Percentiles rank a stretch among this genome's conserved stretches.
Conservation (phyloP, 139 green algal genomes). For the Chlamydomonas sp. region DNA sequence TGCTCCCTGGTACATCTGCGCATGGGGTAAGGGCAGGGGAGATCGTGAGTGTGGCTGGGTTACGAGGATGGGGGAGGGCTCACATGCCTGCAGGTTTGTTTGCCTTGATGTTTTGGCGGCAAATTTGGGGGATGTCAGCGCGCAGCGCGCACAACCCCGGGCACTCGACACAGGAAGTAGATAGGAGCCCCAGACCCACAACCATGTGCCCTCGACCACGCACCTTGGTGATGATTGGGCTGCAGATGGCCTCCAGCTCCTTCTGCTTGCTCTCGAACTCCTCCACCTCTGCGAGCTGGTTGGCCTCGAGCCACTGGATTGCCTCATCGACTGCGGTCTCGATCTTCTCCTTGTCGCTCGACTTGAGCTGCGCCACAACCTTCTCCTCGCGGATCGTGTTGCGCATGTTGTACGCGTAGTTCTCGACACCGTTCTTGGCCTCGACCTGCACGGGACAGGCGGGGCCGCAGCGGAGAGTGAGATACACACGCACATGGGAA, state of each 20-base stretch:
- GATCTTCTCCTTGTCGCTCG: slow-evolving; percentile 60
- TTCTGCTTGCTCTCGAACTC: slow-evolving; percentile 89
- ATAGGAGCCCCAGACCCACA: neutral
- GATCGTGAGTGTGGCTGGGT: too few species aligned
- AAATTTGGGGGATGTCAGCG: neutral
- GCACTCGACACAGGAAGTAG: neutral
- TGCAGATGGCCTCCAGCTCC: slow-evolving; percentile 87
- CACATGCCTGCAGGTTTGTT: too few species aligned
- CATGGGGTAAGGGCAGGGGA: too few species aligned
- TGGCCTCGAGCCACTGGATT: slow-evolving; percentile 84
- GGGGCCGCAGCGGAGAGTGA: neutral
- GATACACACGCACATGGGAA: too few species aligned
- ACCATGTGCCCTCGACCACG: slow-evolving; percentile 43
- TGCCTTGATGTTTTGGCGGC: neutral
- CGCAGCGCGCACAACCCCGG: neutral
- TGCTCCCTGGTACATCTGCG: slow-evolving; percentile 11
- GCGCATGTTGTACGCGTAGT: slow-evolving; percentile 88
- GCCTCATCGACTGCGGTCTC: slow-evolving; percentile 77
- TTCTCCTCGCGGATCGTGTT: slow-evolving; percentile 93
- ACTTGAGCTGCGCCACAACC: slow-evolving; percentile 11
- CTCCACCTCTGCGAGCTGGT: slow-evolving; percentile 90
- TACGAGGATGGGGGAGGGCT: too few species aligned
- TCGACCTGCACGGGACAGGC: slow-evolving; percentile 55
- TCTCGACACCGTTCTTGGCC: slow-evolving; percentile 91
- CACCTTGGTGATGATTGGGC: slow-evolving; percentile 80